phyloP scores from a whole-genome alignment of 1,139 yeast species.

The Blastobotrys raffinosifermentans region DNA sequence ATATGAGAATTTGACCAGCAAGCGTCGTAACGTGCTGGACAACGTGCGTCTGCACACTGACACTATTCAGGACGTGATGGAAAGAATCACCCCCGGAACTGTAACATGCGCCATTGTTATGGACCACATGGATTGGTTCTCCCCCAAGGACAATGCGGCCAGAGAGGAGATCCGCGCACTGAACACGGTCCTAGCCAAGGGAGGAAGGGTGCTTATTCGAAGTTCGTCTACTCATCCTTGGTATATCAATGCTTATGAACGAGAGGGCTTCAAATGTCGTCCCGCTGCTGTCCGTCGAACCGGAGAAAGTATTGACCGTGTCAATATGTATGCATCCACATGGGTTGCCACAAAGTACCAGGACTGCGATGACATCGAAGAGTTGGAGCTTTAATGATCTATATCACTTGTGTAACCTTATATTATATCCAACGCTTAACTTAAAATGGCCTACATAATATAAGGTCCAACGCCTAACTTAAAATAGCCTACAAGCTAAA shows the following conservation, averaged over 20 bases:
- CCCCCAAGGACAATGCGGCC: constrained; percentile 59
- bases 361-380: constrained; percentile 8
- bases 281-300: constrained; percentile 63
- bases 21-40: constrained; percentile 40
- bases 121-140: constrained; percentile 95
- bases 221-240: constrained; percentile 72
- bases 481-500: too few species aligned
- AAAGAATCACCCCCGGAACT: constrained; percentile 54
- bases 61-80: constrained; percentile 67
- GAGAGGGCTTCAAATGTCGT: constrained; percentile 57
- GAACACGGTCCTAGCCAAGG: constrained; percentile 53
- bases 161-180: constrained; percentile 60
- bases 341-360: constrained; percentile 65
- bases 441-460: too few species aligned
- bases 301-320: constrained; percentile 66
- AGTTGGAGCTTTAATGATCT: constrained; percentile 9
- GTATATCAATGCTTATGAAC: constrained; percentile 66
- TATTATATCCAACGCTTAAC: too few species aligned
- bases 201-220: constrained; percentile 72
- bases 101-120: constrained; percentile 73
- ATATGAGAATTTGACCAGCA: constrained; percentile 35
- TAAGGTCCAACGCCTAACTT: too few species aligned
- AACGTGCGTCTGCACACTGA: constrained; percentile 75
- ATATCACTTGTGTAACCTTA: too few species aligned
- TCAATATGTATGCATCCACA: constrained; percentile 83